phyloP scores from a whole-genome alignment of 495 filamentous ascomycete species.

The Saxispiralis lemnorum region DNA sequence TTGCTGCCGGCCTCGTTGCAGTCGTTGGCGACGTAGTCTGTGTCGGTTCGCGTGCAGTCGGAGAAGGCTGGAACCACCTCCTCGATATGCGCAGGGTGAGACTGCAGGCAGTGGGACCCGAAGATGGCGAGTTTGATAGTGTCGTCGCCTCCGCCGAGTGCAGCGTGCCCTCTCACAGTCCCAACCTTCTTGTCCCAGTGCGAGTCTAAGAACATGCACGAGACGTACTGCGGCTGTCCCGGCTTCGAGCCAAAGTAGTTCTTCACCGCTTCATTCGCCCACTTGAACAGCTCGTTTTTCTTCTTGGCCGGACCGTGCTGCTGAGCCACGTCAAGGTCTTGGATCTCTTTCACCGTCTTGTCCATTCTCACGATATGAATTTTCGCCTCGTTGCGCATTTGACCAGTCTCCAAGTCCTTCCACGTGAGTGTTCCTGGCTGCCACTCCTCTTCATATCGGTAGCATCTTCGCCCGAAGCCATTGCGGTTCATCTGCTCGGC shows the following conservation, averaged over 20 bases:
- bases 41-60: constrained; percentile 78
- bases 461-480: constrained; percentile 63
- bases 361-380: constrained; percentile 64
- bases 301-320: constrained; percentile 50
- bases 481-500: constrained; percentile 87
- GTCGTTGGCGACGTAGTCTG: constrained; percentile 63
- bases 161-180: constrained; percentile 63
- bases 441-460: constrained; percentile 88
- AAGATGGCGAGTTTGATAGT: constrained; percentile 73
- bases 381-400: constrained; percentile 76
- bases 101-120: constrained; percentile 75
- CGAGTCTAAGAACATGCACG: constrained; percentile 63
- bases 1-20: constrained; percentile 67
- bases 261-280: constrained; percentile 57
- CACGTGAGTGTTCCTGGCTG: constrained; percentile 56
- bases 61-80: constrained; percentile 72
- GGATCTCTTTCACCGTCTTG: constrained; percentile 71
- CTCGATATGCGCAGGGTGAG: constrained; percentile 67
- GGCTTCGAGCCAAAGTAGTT: constrained; percentile 53
- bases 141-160: constrained; percentile 48
- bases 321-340: constrained; percentile 62
- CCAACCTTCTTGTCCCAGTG: constrained; percentile 65
- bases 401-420: constrained; percentile 46
- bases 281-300: constrained; percentile 52
- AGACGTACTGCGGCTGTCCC: constrained; percentile 72